phyloP scores from a whole-genome alignment of 345 rosid species.

The Aquilaria yunnanensis region DNA sequence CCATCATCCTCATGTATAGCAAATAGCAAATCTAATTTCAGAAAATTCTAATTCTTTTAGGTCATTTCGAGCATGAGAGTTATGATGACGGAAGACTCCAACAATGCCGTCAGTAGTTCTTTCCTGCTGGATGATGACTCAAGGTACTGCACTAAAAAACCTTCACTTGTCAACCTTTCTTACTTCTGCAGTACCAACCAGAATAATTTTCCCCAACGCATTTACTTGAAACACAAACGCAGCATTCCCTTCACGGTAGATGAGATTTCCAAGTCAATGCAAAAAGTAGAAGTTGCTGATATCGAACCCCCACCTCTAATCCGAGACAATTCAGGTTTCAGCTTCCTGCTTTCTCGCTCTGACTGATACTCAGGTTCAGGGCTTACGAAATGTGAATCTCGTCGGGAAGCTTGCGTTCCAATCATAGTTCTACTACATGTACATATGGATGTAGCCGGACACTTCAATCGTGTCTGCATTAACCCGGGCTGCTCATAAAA shows the following conservation, averaged over 20 bases:
- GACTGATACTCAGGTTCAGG: conserved; percentile 28
- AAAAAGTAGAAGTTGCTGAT: conserved; percentile 79
- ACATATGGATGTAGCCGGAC: no score
- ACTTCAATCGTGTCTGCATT: no score
- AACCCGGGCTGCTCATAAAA: no score
- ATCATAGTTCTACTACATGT: no score
- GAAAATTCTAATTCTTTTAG: conserved; percentile 27
- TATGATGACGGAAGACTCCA: conserved; percentile 95
- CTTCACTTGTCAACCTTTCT: not conserved
- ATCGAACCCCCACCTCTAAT: conserved; percentile 79
- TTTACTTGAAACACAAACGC: conserved; percentile 23
- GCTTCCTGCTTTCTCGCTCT: conserved; percentile 77
- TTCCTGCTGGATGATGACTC: conserved; percentile 97
- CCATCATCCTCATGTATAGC: not conserved
- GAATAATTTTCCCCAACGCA: conserved; percentile 1
- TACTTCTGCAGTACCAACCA: not conserved
- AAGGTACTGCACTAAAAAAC: conserved; percentile 36
- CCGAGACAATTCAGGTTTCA: conserved; percentile 91
- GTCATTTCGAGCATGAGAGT: conserved; percentile 91
- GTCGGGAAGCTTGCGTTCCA: no score
- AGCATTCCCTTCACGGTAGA: conserved; percentile 98
- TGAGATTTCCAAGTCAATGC: conserved; percentile 94
- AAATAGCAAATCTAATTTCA: conserved; percentile 3
- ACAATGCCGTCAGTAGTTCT: conserved; percentile 91
- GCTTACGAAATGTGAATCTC: not conserved